Conservation (phyloP, 306 rosid genomes). For the Arachis stenosperma region DNA sequence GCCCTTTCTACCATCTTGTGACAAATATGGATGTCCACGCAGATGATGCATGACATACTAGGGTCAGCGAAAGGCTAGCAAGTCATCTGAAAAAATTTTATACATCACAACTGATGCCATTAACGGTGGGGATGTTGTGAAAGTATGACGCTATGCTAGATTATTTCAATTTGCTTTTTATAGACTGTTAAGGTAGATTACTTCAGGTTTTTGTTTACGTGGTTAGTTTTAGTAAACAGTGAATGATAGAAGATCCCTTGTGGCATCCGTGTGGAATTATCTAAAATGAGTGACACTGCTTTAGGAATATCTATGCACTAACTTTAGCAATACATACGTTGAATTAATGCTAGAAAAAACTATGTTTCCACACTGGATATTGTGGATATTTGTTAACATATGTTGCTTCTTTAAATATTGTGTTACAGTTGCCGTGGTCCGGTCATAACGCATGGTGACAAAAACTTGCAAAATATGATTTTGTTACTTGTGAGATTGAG, state of each 20-base stretch:
- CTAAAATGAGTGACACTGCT: constrained; percentile 7
- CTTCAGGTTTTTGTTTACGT: constrained; percentile 34
- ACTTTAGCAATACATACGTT: constrained; percentile 24
- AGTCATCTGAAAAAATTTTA: too few relatives aligned
- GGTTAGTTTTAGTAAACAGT: constrained; percentile 1
- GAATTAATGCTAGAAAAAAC: constrained; percentile 16
- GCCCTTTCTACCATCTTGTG: too few relatives aligned
- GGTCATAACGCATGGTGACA: neutral
- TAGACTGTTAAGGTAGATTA: constrained; percentile 17
- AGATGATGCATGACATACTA: too few relatives aligned
- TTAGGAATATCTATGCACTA: constrained; percentile 4
- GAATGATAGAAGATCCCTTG: constrained; percentile 27
- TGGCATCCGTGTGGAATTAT: constrained; percentile 34
- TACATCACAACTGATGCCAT: too few relatives aligned
- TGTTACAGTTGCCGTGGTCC: neutral
- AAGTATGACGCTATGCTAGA: too few relatives aligned
- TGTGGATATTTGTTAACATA: constrained; percentile 6
- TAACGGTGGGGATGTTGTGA: too few relatives aligned
- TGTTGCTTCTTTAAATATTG: neutral
- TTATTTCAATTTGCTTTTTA: neutral
- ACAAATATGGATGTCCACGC: too few relatives aligned
- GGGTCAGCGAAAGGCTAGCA: too few relatives aligned
- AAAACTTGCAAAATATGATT: constrained; percentile 5
- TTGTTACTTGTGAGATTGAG: constrained; percentile 14
- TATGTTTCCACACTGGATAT: constrained; percentile 2